phyloP scores from a whole-genome alignment of 371 early-diverging fungal species.

The Dichotomocladium elegans region DNA sequence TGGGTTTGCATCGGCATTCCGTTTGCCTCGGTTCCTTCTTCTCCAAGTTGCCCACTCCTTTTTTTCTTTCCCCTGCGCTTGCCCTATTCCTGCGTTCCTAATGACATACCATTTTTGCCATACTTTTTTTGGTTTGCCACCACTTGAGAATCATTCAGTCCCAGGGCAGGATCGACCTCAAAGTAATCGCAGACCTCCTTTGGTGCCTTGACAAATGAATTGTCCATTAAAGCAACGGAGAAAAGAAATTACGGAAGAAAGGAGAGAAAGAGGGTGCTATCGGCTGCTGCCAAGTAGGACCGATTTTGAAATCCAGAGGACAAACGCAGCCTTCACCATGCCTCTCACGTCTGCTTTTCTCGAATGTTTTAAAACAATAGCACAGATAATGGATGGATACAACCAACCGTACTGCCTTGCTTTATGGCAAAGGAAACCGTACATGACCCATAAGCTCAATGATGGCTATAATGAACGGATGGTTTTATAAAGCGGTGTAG shows the following conservation, averaged over 20 bases:
- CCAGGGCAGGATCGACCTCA: conserved; percentile 53
- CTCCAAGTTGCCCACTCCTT: not conserved
- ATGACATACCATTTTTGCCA: conserved; percentile 71
- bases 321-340: not conserved
- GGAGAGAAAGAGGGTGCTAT: not conserved
- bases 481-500: not conserved
- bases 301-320: not conserved
- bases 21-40: not conserved
- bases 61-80: no score
- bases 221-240: conserved; percentile 49
- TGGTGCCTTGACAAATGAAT: conserved; percentile 59
- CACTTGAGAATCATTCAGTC: conserved; percentile 61
- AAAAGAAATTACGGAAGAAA: not conserved
- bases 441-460: not conserved
- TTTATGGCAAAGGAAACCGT: not conserved
- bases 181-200: conserved; percentile 67
- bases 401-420: not conserved
- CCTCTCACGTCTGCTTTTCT: not conserved
- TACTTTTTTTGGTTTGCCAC: conserved; percentile 49
- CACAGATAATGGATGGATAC: not conserved
- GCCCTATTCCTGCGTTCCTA: not conserved
- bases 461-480: not conserved
- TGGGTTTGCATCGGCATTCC: not conserved
- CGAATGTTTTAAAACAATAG: not conserved
- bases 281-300: not conserved